Percentiles rank a stretch among this genome's conserved stretches.
phyloP scores from a whole-genome alignment of 2,329 filamentous ascomycete species.

The Incumbomyces delicatus region DNA sequence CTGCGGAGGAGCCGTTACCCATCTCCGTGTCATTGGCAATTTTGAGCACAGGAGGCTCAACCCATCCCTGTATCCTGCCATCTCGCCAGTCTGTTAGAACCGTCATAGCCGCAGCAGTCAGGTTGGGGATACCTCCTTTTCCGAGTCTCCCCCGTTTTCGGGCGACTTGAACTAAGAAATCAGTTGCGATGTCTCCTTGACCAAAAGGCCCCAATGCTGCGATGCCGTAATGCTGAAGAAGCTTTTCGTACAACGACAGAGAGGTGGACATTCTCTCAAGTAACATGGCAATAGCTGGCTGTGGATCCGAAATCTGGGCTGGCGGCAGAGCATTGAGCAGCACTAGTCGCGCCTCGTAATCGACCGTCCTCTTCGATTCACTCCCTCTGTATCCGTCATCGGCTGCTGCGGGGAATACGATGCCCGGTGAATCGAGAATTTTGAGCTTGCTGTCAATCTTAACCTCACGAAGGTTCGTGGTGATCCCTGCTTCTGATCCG shows the following conservation, averaged over 20 bases:
- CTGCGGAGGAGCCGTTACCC: conserved; percentile 24
- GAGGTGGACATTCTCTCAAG: conserved; percentile 67
- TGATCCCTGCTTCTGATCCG: conserved; percentile 85
- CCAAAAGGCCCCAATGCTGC: conserved; percentile 59
- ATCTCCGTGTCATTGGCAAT: conserved; percentile 38
- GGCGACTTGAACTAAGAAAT: conserved; percentile 91
- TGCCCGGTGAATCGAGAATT: conserved; percentile 85
- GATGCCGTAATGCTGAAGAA: conserved; percentile 75
- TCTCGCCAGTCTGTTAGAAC: conserved; percentile 97
- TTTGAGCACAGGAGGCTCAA: conserved; percentile 60
- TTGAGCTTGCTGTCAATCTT: conserved; percentile 94
- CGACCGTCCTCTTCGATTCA: conserved; percentile 53
- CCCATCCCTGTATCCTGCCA: conserved; percentile 88
- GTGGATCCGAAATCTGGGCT: conserved; percentile 85
- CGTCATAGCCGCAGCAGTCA: conserved; percentile 77
- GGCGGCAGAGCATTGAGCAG: conserved; percentile 87
- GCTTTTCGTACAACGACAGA: conserved; percentile 63
- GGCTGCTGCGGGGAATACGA: conserved; percentile 68
- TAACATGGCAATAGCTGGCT: conserved; percentile 79
- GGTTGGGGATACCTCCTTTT: conserved; percentile 80
- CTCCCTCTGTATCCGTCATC: conserved; percentile 35
- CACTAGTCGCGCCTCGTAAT: conserved; percentile 70
- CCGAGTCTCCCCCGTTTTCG: conserved; percentile 83
- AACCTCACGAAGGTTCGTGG: conserved; percentile 75
- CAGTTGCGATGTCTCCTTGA: conserved; percentile 68